A percentile compares a stretch with the other conserved stretches of the same genome.
phyloP scores from a whole-genome alignment of 305 asterid species.

The Solanum hybrid region DNA sequence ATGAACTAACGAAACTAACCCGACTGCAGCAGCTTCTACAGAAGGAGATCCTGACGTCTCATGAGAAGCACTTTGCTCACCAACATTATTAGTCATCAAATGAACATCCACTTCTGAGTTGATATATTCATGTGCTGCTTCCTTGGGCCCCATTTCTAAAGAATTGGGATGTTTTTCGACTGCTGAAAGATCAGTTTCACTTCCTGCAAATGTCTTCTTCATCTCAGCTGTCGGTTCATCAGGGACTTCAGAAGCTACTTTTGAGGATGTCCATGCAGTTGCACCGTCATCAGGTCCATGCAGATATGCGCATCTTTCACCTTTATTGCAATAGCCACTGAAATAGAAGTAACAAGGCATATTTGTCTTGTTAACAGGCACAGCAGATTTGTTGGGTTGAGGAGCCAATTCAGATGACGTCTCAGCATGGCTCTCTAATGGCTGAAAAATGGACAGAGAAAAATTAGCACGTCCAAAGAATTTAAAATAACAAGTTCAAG shows the following conservation, averaged over 20 bases:
- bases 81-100: not conserved
- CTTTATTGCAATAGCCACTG: constrained; percentile 34
- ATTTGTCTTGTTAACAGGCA: constrained; percentile 19
- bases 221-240: constrained; percentile 7
- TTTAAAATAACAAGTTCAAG: not conserved
- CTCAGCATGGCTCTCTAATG: constrained; percentile 20
- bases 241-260: constrained; percentile 8
- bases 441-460: constrained; percentile 13
- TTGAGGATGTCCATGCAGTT: constrained; percentile 9
- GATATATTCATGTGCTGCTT: not conserved
- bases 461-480: not conserved
- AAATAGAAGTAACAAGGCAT: constrained; percentile 26
- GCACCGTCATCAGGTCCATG: constrained; percentile 23
- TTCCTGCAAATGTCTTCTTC: constrained; percentile 17
- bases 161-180: constrained; percentile 3
- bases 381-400: constrained; percentile 9
- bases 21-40: constrained; percentile 19
- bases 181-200: constrained; percentile 11
- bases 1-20: constrained; percentile 10
- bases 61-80: constrained; percentile 7
- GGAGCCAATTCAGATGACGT: constrained; percentile 11
- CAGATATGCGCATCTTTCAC: constrained; percentile 26
- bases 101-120: constrained; percentile 3
- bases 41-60: constrained; percentile 14
- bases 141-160: constrained; percentile 2